Evolutionary conservation across 352 stramenopile species (phyloP), one percentile per base, ranked within the genome.

Genomic region (Globisporangium cystogenes): DNA sequence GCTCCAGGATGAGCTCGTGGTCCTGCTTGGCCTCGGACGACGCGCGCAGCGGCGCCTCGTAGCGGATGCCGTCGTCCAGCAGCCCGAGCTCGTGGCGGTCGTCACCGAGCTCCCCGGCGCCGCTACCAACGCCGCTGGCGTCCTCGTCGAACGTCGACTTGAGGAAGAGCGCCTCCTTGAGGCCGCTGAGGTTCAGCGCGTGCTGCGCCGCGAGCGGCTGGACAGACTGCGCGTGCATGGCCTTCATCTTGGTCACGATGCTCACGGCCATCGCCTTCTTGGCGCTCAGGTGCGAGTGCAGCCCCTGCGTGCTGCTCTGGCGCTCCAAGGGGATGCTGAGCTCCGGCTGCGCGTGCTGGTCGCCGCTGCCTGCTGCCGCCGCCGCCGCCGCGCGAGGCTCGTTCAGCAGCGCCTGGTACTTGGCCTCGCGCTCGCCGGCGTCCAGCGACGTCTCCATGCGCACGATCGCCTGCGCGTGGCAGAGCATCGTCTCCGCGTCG

Each of bases 381-480:
- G n/a, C n/a, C n/a, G n/a, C n/a, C n/a, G n/a, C n/a, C n/a, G n/a
- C 3, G 20, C 11, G 39, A 15, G 7, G 7, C 33, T 39, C 14
- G 33, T 7, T 39, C 45, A 60, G 36, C 35, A 60, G 46, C 36
- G 15, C 12, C 15, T 23, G 37, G 46, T 49, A 60, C 48, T 33
- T 54, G 15, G 12, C 11, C 27, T 48, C 54, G 35, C 54, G 54
- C 5, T 18, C 23, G 31, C 18, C 6, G 37, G 5, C 5, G 46
- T 46, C 26, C 4, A 62, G 56, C 21, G 56, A 39, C 20, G 43
- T 53, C 53, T 65, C 59, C 51, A 65, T 65, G 33, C 53, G 53
- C 15, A 65, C n/a, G 42, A 65, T 65, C 12, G 59, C 41, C 27
- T 58, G 40, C 15, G 59, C 59, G 46, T 65, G 43, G 21, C 51